Conservation (phyloP, 805 yeast genomes). For the Zygosaccharomyces kombuchaensis region DNA sequence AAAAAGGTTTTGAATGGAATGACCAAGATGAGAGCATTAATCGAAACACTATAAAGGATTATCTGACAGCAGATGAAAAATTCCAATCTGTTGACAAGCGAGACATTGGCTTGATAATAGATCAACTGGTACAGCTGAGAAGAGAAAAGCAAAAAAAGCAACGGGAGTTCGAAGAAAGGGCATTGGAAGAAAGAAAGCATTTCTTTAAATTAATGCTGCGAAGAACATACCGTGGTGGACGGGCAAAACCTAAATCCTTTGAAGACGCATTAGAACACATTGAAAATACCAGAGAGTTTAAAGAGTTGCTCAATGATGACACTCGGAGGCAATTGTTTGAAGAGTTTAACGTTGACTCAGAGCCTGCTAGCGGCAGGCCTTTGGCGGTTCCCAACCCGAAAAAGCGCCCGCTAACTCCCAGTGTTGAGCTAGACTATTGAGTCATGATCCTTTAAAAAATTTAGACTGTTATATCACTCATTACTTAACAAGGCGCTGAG, state of each 20-base stretch:
- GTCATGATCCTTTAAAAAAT: not conserved
- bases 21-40: conserved; percentile 19
- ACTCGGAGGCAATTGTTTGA: conserved; percentile 34
- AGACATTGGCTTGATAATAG: conserved; percentile 30
- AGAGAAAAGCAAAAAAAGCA: conserved; percentile 24
- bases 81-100: conserved; percentile 28
- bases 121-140: conserved; percentile 26
- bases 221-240: conserved; percentile 21
- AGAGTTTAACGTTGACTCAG: conserved; percentile 24
- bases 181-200: conserved; percentile 23
- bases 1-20: conserved; percentile 28
- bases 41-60: conserved; percentile 11
- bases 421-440: conserved; percentile 35
- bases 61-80: conserved; percentile 21
- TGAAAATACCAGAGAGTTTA: conserved; percentile 32
- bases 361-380: conserved; percentile 16
- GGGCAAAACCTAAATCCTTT: conserved; percentile 34
- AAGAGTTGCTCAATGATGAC: conserved; percentile 34
- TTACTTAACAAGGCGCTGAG: conserved; percentile 59
- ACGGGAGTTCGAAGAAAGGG: conserved; percentile 16
- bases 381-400: conserved; percentile 19
- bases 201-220: conserved; percentile 25
- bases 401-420: conserved; percentile 27
- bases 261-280: conserved; percentile 34
- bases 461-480: conserved; percentile 37